Evolutionary conservation across 1,284 basidiomycete species (phyloP).

Genomic region (Melampsora abietis-canadensis): DNA sequence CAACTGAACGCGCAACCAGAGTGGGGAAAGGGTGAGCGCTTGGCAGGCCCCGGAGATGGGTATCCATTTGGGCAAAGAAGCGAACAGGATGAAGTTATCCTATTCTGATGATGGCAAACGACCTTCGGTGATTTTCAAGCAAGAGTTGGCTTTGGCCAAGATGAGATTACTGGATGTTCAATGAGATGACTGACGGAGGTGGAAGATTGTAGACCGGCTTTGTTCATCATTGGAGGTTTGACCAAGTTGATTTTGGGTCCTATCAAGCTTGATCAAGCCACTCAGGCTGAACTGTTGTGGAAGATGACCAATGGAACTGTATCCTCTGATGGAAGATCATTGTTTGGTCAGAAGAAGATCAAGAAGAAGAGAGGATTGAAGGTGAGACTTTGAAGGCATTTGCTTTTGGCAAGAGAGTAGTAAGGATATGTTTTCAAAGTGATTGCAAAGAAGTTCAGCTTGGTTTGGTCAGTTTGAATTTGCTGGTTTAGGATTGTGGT

Average conservation of each 20-base stretch:
- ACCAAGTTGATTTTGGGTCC: neutral
- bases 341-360: neutral
- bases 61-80: neutral
- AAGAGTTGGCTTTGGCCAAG: neutral
- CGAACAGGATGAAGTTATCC: neutral
- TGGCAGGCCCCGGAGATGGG: neutral
- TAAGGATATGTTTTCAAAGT: neutral
- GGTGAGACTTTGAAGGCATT: neutral
- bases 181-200: neutral
- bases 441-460: neutral
- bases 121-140: neutral
- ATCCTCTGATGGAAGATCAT: neutral
- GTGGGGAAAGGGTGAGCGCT: neutral
- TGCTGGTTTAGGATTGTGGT: too few species aligned
- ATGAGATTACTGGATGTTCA: neutral
- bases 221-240: neutral
- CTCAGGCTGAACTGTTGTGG: neutral
- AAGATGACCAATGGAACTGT: conserved; percentile 5
- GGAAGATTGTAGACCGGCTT: neutral
- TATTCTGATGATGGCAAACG: neutral
- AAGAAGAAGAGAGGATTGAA: conserved; percentile 8
- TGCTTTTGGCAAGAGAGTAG: neutral
- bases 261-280: neutral
- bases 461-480: neutral
- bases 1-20: neutral